Conservation (phyloP, 495 filamentous ascomycete genomes). For the Parmelia sp. region DNA sequence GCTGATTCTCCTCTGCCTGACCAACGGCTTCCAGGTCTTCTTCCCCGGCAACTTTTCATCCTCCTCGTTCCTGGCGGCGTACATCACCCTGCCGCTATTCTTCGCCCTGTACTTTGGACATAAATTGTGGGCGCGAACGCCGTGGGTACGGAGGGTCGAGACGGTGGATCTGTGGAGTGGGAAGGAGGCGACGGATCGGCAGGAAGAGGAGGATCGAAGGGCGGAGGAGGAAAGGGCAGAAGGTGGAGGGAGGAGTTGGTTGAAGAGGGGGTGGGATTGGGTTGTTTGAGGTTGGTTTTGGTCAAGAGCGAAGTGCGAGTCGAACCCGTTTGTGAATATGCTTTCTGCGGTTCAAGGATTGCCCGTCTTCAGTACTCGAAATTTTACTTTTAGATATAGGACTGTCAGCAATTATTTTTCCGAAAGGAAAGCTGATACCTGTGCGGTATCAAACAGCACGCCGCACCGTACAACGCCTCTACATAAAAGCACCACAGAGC, state of each 20-base stretch:
- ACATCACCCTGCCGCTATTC: slow-evolving; percentile 58
- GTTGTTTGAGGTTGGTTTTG: too few species aligned
- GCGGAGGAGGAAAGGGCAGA: slow-evolving; percentile 37
- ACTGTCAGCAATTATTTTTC: too few species aligned
- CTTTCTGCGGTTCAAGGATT: too few species aligned
- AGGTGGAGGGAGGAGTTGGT: too few species aligned
- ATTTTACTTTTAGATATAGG: too few species aligned
- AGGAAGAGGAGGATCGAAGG: slow-evolving; percentile 37
- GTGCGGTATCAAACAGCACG: too few species aligned
- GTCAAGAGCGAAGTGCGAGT: too few species aligned
- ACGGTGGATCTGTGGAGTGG: slow-evolving; percentile 43
- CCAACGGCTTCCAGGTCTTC: slow-evolving; percentile 36
- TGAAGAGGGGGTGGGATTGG: slow-evolving; percentile 43
- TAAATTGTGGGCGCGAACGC: slow-evolving; percentile 44
- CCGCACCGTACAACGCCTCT: too few species aligned
- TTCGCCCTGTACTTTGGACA: slow-evolving; percentile 52
- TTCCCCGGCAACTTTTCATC: slow-evolving; percentile 33
- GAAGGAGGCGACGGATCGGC: slow-evolving; percentile 46
- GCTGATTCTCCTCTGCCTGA: slow-evolving; percentile 15
- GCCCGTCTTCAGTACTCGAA: too few species aligned
- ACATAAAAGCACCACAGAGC: too few species aligned
- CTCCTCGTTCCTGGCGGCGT: slow-evolving; percentile 50
- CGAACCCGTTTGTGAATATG: too few species aligned
- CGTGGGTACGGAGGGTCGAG: slow-evolving; percentile 17
- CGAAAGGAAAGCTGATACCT: too few species aligned